Evolutionary conservation across 1,284 basidiomycete species (phyloP).

Genomic region (Ceratobasidium theobromae): DNA sequence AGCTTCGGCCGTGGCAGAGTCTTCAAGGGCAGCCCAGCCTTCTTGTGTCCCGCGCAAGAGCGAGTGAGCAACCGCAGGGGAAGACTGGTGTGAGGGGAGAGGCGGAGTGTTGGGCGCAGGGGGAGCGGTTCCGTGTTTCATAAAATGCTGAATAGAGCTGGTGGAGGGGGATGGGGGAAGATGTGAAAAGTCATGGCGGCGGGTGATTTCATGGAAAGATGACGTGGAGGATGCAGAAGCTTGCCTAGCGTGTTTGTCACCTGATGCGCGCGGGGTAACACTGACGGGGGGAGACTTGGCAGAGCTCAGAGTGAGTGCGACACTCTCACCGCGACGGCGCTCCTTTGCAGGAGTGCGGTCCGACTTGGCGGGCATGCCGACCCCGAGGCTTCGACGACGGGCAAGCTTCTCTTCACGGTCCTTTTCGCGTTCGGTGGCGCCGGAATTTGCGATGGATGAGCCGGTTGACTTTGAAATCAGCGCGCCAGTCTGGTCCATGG

Average conservation of each 20-base stretch:
- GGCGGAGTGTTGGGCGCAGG: conserved; percentile 46
- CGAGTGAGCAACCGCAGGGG: conserved; percentile 63
- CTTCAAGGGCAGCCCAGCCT: conserved; percentile 78
- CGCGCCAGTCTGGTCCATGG: conserved; percentile 65
- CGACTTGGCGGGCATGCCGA: conserved; percentile 50
- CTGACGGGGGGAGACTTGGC: conserved; percentile 44
- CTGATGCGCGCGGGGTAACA: conserved; percentile 20
- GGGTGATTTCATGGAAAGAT: conserved; percentile 54
- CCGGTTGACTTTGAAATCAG: conserved; percentile 56
- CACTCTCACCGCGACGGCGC: conserved; percentile 60
- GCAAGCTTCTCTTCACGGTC: conserved; percentile 55
- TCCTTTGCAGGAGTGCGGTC: conserved; percentile 57
- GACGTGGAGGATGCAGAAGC: conserved; percentile 53
- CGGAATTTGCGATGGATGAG: conserved; percentile 10
- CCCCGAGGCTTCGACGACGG: conserved; percentile 69
- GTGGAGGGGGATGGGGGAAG: conserved; percentile 85
- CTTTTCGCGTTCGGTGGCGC: conserved; percentile 37
- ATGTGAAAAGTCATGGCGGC: conserved; percentile 75
- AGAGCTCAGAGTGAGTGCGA: conserved; percentile 51
- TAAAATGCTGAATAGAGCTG: conserved; percentile 78
- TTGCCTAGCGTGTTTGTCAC: conserved; percentile 38
- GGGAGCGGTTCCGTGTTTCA: conserved; percentile 53
- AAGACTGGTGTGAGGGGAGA: conserved; percentile 49
- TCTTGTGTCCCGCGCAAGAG: conserved; percentile 77
- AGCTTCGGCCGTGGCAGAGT: conserved; percentile 87